Evolutionary conservation across 2,329 filamentous ascomycete genomes (phyloP).

Genomic region (Orbilia oligospora): DNA sequence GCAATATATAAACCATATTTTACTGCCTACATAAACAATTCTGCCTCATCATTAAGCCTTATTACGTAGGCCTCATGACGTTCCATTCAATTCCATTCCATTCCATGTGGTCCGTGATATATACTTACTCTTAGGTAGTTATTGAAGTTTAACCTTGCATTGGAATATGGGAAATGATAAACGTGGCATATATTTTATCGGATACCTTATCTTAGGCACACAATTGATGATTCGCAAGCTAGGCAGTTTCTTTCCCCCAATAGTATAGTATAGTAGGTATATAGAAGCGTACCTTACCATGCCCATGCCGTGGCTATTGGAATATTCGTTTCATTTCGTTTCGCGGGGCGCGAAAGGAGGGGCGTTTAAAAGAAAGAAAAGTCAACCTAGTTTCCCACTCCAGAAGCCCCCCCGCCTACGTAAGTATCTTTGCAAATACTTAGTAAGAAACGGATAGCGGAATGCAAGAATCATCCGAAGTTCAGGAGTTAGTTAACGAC

Average conservation of each 20-base stretch:
- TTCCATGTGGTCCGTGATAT: neutral
- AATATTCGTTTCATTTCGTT: conserved; percentile 26
- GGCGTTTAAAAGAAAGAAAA: neutral
- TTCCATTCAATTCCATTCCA: too few species aligned
- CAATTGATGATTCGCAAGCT: too few species aligned
- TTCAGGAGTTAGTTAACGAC: conserved; percentile 6
- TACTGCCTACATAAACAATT: neutral
- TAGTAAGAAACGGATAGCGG: neutral
- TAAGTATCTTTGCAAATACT: too few species aligned
- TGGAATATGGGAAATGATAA: too few species aligned
- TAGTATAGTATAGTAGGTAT: neutral
- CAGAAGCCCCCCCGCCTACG: neutral
- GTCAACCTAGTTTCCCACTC: too few species aligned
- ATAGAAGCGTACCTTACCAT: too few species aligned
- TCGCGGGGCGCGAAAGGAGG: conserved; percentile 5
- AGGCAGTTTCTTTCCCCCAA: too few species aligned
- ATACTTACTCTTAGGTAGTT: too few species aligned
- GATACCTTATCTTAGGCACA: neutral
- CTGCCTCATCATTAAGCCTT: conserved; percentile 9
- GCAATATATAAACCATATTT: too few species aligned
- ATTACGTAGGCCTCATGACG: neutral
- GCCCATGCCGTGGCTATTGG: neutral
- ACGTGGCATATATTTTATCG: neutral
- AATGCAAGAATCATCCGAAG: conserved; percentile 9
- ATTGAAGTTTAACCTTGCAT: too few species aligned